These are phyloP conservation scores for Penicillium angulare DNA, from an alignment of 495 filamentous ascomycete genomes.

Conservation along the genomic window DNA sequence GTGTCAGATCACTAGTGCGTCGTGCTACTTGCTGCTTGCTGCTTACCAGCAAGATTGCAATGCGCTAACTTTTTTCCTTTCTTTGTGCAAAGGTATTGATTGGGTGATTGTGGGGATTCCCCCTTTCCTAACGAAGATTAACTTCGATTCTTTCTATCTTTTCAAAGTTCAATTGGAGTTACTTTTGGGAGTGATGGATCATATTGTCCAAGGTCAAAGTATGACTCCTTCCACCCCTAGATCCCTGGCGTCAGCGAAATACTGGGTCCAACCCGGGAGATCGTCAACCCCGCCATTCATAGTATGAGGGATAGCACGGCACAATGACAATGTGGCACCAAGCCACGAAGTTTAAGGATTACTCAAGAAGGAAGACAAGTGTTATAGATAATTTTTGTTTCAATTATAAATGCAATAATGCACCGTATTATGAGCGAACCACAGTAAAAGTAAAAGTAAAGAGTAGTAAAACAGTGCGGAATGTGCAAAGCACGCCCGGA, in stretches of 20 bases:
- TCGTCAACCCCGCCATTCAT: background rate
- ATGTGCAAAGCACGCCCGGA: conserved; percentile 16
- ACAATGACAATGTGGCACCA: background rate
- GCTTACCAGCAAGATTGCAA: no score
- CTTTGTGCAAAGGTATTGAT: no score
- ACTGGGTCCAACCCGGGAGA: background rate
- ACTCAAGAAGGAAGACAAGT: no score
- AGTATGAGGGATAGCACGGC: no score
- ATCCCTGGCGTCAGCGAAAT: conserved; percentile 16
- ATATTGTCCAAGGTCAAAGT: background rate
- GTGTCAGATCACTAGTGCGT: conserved; percentile 1
- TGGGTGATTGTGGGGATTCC: no score
- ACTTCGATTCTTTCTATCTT: background rate
- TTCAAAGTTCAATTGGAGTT: background rate
- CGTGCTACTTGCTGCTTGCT: background rate
- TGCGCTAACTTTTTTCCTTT: background rate
- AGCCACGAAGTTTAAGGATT: no score
- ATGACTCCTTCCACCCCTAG: background rate
- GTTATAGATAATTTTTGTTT: no score
- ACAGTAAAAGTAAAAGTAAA: conserved; percentile 1
- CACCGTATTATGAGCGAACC: background rate
- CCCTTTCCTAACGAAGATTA: no score
- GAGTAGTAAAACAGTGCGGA: conserved; percentile 6
- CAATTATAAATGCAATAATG: background rate
- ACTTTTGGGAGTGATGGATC: background rate